Evolutionary conservation across 2,329 filamentous ascomycete species (phyloP).

Genomic region (Aspergillus ochraceus): DNA sequence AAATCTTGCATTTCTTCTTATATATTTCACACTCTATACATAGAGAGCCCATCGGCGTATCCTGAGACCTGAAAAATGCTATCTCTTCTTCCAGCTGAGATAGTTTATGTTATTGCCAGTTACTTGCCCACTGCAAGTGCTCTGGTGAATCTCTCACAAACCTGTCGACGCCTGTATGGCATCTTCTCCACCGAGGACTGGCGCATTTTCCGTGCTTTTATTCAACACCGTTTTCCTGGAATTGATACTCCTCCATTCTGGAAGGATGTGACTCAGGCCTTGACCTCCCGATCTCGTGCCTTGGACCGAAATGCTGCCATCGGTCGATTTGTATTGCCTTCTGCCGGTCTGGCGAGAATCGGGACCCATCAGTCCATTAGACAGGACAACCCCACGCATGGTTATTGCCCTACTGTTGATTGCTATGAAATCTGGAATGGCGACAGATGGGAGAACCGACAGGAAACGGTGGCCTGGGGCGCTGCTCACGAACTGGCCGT

Average conservation of each 20-base stretch:
- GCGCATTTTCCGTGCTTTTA: constrained; percentile 48
- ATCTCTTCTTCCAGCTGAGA: constrained; percentile 42
- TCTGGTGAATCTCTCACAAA: constrained; percentile 46
- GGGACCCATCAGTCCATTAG: constrained; percentile 36
- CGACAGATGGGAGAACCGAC: constrained; percentile 49
- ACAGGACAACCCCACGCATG: constrained; percentile 53
- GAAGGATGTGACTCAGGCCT: constrained; percentile 53
- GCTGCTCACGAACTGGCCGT: constrained; percentile 59
- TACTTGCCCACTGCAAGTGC: constrained; percentile 48
- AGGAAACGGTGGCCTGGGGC: constrained; percentile 61
- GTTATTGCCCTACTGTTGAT: constrained; percentile 60
- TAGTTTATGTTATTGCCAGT: constrained; percentile 42
- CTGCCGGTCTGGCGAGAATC: constrained; percentile 40
- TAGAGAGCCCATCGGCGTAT: neutral
- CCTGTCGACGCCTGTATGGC: constrained; percentile 47
- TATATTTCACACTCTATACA: neutral
- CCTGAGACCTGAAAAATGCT: constrained; percentile 25
- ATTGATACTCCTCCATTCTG: constrained; percentile 44
- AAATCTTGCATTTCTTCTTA: neutral
- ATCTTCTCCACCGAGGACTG: constrained; percentile 51
- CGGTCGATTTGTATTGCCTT: constrained; percentile 53
- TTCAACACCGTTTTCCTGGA: constrained; percentile 50
- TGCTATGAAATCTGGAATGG: constrained; percentile 56
- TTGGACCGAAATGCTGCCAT: constrained; percentile 58
- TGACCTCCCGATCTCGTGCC: constrained; percentile 58